Percentiles rank a stretch among this genome's conserved stretches.
Conservation (phyloP, 2,329 filamentous ascomycete genomes). For the Stachybotrys chlorohalonatus region DNA sequence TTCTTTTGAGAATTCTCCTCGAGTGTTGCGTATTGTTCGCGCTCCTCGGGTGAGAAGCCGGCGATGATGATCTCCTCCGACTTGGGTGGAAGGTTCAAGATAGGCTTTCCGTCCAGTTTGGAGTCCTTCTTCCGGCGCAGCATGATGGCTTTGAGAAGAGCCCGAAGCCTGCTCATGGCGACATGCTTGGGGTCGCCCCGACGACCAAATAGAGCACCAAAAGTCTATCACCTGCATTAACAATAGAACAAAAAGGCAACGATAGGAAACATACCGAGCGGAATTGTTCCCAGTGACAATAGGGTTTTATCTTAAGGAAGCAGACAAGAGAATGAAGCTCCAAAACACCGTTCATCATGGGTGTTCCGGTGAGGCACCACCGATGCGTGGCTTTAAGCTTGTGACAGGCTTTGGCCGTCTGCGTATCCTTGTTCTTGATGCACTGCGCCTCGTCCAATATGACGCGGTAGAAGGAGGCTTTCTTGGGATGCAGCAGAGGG, state of each 20-base stretch:
- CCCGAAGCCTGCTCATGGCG: constrained; percentile 64
- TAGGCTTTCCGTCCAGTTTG: constrained; percentile 69
- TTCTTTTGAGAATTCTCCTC: constrained; percentile 57
- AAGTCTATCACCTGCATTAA: constrained; percentile 20
- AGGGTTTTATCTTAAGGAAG: constrained; percentile 71
- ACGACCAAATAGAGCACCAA: constrained; percentile 28
- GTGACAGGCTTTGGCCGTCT: constrained; percentile 60
- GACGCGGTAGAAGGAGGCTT: constrained; percentile 64
- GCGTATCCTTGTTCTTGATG: constrained; percentile 70
- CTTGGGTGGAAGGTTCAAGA: constrained; percentile 67
- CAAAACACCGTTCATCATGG: constrained; percentile 77
- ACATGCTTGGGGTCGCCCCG: constrained; percentile 42
- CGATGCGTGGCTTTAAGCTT: constrained; percentile 58
- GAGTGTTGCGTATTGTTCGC: constrained; percentile 68
- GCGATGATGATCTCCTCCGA: constrained; percentile 70
- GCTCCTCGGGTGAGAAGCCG: constrained; percentile 62
- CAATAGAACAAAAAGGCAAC: background rate
- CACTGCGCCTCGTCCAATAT: constrained; percentile 80
- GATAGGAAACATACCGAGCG: constrained; percentile 31
- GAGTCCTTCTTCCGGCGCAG: constrained; percentile 76
- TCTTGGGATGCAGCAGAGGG: constrained; percentile 50
- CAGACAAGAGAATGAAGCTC: constrained; percentile 71
- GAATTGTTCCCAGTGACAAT: constrained; percentile 57
- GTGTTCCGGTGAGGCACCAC: constrained; percentile 77
- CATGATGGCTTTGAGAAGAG: constrained; percentile 70